Percentiles rank a stretch among this genome's conserved stretches.
phyloP scores from a whole-genome alignment of 257 asterid genomes.

The Salvia miltiorrhiza region DNA sequence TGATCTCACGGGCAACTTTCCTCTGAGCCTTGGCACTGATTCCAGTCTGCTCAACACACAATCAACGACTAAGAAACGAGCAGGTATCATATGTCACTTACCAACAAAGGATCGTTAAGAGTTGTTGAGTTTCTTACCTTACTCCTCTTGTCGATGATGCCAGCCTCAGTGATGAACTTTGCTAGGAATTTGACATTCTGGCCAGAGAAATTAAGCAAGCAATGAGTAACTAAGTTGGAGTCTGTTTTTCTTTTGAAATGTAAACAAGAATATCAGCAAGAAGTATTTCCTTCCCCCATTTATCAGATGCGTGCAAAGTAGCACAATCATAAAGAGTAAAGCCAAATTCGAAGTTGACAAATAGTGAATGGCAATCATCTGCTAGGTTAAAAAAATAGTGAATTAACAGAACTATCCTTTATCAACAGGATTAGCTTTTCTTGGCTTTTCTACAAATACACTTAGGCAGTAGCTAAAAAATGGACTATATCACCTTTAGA shows the following conservation, averaged over 20 bases:
- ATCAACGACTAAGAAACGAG: slow-evolving; percentile 9
- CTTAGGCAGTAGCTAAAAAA: not conserved
- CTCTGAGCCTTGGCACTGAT: slow-evolving; percentile 60
- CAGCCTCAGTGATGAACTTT: slow-evolving; percentile 82
- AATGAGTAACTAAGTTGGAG: not conserved
- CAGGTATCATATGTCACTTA: not conserved
- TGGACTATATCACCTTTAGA: too few relatives aligned
- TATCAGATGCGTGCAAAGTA: not conserved
- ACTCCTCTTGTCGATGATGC: slow-evolving; percentile 81
- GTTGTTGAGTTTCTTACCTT: slow-evolving; percentile 42
- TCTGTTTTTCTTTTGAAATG: not conserved
- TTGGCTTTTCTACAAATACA: not conserved
- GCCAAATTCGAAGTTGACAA: not conserved
- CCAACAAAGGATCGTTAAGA: not conserved
- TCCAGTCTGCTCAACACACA: slow-evolving; percentile 37
- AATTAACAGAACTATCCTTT: too few relatives aligned
- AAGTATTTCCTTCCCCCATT: not conserved
- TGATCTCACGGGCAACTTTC: slow-evolving; percentile 74
- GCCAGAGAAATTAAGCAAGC: slow-evolving; percentile 7
- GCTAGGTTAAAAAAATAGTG: too few relatives aligned
- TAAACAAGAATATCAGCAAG: not conserved
- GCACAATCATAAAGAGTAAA: not conserved
- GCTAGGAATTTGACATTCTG: slow-evolving; percentile 95
- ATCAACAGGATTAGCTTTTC: not conserved
- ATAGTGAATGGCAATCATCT: not conserved